Percentiles rank a stretch among this genome's conserved stretches.
These are phyloP conservation scores for Lactarius akahatsu DNA, from an alignment of 768 basidiomycete genomes.

Conservation along the genomic window DNA sequence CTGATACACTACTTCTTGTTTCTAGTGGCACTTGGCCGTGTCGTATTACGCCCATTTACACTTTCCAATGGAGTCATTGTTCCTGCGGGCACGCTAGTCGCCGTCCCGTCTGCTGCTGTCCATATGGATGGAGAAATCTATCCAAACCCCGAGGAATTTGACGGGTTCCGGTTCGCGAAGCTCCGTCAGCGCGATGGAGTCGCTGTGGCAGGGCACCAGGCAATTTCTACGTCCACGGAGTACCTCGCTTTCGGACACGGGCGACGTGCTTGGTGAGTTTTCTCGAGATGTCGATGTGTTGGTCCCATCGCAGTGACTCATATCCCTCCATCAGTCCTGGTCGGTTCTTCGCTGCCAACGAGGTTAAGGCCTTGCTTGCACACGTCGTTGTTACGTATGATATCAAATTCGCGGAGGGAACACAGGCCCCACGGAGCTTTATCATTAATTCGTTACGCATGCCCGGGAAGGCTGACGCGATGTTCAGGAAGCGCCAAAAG, in stretches of 20 bases:
- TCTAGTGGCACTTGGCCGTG: slow-evolving; percentile 29
- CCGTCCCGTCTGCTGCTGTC: slow-evolving; percentile 36
- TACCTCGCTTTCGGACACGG: slow-evolving; percentile 37
- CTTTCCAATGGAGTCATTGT: slow-evolving; percentile 39
- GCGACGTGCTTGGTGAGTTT: slow-evolving; percentile 34
- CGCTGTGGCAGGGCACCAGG: slow-evolving; percentile 34
- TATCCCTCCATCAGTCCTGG: neutral
- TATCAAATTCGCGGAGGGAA: slow-evolving; percentile 29
- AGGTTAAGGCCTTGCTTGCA: slow-evolving; percentile 32
- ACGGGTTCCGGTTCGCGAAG: slow-evolving; percentile 44
- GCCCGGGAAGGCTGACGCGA: slow-evolving; percentile 24
- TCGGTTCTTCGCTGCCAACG: slow-evolving; percentile 31
- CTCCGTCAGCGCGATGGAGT: slow-evolving; percentile 31
- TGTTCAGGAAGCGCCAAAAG: slow-evolving; percentile 31
- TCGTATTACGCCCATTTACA: slow-evolving; percentile 33
- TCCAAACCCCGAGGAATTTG: slow-evolving; percentile 40
- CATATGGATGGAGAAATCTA: slow-evolving; percentile 46
- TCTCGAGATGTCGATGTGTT: neutral
- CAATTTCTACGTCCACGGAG: slow-evolving; percentile 32
- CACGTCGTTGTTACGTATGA: slow-evolving; percentile 33
- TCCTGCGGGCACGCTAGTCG: slow-evolving; percentile 42
- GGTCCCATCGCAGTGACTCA: neutral
- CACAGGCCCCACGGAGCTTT: slow-evolving; percentile 4
- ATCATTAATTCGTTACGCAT: slow-evolving; percentile 12
- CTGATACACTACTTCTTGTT: neutral